phyloP scores from a whole-genome alignment of 2,329 filamentous ascomycete genomes.

The Pyrenophora graminea region DNA sequence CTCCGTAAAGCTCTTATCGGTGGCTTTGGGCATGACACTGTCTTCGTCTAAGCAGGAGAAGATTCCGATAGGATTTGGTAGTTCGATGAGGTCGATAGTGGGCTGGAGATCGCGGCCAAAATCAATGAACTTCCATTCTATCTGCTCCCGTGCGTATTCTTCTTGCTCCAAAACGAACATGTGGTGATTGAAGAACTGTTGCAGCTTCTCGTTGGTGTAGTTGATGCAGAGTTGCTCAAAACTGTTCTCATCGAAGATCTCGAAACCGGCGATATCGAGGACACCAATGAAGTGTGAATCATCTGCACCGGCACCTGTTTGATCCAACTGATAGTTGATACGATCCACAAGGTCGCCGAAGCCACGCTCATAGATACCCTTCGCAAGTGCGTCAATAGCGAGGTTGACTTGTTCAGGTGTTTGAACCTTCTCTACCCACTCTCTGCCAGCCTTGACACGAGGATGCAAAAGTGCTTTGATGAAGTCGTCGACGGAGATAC shows the following conservation, averaged over 20 bases:
- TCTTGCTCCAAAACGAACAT: slow-evolving; percentile 99
- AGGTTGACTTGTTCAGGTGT: slow-evolving; percentile 95
- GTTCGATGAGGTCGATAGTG: slow-evolving; percentile 94
- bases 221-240: slow-evolving; percentile 99
- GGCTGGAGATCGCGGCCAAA: slow-evolving; percentile 96
- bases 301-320: slow-evolving; percentile 78
- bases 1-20: slow-evolving; percentile 94
- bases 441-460: slow-evolving; percentile 89
- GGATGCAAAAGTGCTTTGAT: slow-evolving; percentile 88
- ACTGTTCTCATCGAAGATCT: slow-evolving; percentile 98
- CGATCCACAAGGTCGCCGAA: slow-evolving; percentile 91
- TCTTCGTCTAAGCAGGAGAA: slow-evolving; percentile 98
- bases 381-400: slow-evolving; percentile 85
- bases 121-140: slow-evolving; percentile 99
- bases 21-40: slow-evolving; percentile 98
- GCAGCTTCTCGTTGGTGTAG: slow-evolving; percentile 98
- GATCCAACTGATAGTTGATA: slow-evolving; percentile 90
- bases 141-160: slow-evolving; percentile 95
- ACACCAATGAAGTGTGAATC: slow-evolving; percentile 97
- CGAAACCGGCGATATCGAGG: slow-evolving; percentile 97
- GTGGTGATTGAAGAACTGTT: slow-evolving; percentile 99
- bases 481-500: slow-evolving; percentile 83
- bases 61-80: slow-evolving; percentile 96
- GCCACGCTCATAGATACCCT: slow-evolving; percentile 95
- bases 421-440: slow-evolving; percentile 99